Conservation (phyloP, 1,284 basidiomycete genomes). For the Pseudozyma tsukubaensis region DNA sequence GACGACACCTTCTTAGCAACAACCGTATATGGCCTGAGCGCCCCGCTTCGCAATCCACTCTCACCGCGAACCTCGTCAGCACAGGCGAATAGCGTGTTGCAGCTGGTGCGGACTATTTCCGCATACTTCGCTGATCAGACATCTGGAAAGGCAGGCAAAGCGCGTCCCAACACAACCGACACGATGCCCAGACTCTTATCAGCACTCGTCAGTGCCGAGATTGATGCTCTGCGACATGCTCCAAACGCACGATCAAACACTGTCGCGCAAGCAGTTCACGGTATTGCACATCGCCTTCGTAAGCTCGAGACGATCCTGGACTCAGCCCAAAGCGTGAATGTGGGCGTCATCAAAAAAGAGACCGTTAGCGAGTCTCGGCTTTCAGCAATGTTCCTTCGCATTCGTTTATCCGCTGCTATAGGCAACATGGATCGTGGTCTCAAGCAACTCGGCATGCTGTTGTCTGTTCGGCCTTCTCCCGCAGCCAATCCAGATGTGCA, state of each 20-base stretch:
- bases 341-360: not conserved
- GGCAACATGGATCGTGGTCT: constrained; percentile 10
- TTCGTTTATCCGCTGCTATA: constrained; percentile 11
- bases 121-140: not conserved
- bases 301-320: not conserved
- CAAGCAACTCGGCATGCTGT: constrained; percentile 1
- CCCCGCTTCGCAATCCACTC: constrained; percentile 28
- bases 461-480: constrained; percentile 4
- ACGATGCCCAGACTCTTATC: constrained; percentile 7
- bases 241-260: too few relatives aligned
- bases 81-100: constrained; percentile 2
- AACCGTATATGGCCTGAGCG: constrained; percentile 22
- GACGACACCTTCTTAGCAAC: constrained; percentile 43
- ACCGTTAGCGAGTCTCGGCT: constrained; percentile 10
- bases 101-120: constrained; percentile 10
- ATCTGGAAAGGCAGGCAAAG: not conserved
- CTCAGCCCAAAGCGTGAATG: not conserved
- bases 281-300: not conserved
- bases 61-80: not conserved
- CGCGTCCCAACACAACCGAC: not conserved
- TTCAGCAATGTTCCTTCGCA: not conserved
- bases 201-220: constrained; percentile 21
- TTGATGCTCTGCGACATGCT: constrained; percentile 13
- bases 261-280: not conserved
- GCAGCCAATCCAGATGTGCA: not conserved